phyloP scores from a whole-genome alignment of 2,329 filamentous ascomycete species.

The Stachybotrys chlorohalonatus region DNA sequence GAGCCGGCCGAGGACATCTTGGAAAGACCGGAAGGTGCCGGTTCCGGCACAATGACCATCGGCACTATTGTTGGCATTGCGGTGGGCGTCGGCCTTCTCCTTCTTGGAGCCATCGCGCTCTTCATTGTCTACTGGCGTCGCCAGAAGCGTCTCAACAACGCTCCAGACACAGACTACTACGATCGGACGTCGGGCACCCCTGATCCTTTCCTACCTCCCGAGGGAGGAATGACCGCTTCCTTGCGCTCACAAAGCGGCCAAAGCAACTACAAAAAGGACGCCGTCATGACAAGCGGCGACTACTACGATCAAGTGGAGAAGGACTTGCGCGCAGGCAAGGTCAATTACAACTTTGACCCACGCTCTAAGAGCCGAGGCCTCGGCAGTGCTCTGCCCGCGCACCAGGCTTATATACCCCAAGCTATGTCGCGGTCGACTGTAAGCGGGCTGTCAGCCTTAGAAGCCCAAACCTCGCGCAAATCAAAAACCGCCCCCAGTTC shows the following conservation, averaged over 20 bases:
- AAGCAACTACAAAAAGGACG: conserved; percentile 11
- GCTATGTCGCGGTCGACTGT: conserved; percentile 7
- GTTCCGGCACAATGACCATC: conserved; percentile 26
- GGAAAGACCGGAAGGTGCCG: conserved; percentile 14
- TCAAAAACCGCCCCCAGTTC: neutral
- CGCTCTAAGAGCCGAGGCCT: conserved; percentile 10
- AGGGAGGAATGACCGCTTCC: conserved; percentile 15
- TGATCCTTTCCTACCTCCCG: conserved; percentile 10
- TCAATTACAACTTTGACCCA: conserved; percentile 19
- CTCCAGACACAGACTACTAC: conserved; percentile 13
- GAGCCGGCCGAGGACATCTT: conserved; percentile 16
- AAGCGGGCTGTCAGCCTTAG: conserved; percentile 1
- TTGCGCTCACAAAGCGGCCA: conserved; percentile 11
- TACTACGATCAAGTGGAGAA: conserved; percentile 31
- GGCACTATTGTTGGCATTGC: conserved; percentile 46
- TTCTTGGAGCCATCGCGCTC: conserved; percentile 32
- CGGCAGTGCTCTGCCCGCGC: conserved; percentile 30
- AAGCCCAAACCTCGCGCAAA: conserved; percentile 2
- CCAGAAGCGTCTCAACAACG: conserved; percentile 23
- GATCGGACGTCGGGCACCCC: conserved; percentile 8
- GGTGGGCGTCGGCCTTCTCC: conserved; percentile 32
- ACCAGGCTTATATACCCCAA: conserved; percentile 38
- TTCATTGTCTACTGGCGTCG: conserved; percentile 39
- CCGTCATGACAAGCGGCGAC: conserved; percentile 22
- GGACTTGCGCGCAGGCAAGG: conserved; percentile 7